These are phyloP conservation scores for Pichia pseudocactophila DNA, from an alignment of 805 yeast species.

Conservation along the genomic window DNA sequence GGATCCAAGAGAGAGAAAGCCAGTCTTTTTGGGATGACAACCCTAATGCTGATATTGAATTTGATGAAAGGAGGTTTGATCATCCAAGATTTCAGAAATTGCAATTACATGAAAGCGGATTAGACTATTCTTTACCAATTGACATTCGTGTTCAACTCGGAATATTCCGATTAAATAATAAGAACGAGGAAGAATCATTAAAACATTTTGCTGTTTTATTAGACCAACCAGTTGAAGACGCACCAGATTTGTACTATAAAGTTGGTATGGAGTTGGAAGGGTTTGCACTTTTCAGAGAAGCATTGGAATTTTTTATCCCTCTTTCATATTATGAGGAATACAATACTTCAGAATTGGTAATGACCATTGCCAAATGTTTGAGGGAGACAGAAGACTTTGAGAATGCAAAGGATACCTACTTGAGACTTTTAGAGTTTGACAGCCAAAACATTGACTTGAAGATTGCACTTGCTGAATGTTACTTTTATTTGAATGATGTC, in stretches of 20 bases:
- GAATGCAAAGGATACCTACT: constrained; percentile 54
- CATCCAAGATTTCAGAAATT: constrained; percentile 36
- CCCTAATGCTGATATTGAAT: constrained; percentile 63
- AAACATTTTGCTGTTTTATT: constrained; percentile 56
- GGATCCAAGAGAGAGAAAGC: constrained; percentile 64
- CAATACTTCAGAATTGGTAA: constrained; percentile 41
- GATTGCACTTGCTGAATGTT: constrained; percentile 73
- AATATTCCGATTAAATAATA: constrained; percentile 55
- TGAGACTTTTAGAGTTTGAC: constrained; percentile 42
- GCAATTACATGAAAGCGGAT: constrained; percentile 30
- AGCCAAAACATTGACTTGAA: constrained; percentile 65
- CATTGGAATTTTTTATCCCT: constrained; percentile 55
- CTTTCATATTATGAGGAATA: constrained; percentile 48
- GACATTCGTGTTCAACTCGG: constrained; percentile 84
- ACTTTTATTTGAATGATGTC: constrained; percentile 54
- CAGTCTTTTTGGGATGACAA: constrained; percentile 61
- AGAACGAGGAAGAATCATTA: constrained; percentile 60
- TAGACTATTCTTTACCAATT: constrained; percentile 56
- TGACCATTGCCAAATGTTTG: constrained; percentile 67
- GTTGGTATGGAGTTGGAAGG: constrained; percentile 70
- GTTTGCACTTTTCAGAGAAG: constrained; percentile 64
- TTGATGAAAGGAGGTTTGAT: constrained; percentile 59
- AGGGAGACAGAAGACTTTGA: constrained; percentile 62
- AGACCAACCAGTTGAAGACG: constrained; percentile 44
- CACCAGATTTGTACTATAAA: constrained; percentile 63